These are phyloP conservation scores for Cyclotella kingstonii DNA, from an alignment of 108 stramenopile species.

Conservation along the genomic window DNA sequence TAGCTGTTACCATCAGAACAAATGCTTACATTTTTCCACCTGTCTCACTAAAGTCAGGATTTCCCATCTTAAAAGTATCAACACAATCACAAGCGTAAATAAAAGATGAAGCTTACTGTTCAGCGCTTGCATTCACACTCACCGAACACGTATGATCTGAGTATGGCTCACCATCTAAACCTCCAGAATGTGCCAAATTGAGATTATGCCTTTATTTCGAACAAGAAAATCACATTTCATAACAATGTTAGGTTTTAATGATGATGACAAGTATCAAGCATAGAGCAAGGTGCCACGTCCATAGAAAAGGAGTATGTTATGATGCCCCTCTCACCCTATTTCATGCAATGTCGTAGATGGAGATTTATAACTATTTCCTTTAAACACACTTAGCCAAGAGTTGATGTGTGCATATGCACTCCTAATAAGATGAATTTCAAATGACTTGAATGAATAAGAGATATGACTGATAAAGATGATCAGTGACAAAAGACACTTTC, in stretches of 20 bases:
- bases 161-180: slow-evolving; percentile 27
- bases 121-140: neutral
- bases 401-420: slow-evolving; percentile 33
- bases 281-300: neutral
- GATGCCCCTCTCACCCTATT: slow-evolving; percentile 16
- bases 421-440: neutral
- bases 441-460: neutral
- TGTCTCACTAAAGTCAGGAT: slow-evolving; percentile 20
- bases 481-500: too few species aligned
- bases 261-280: neutral
- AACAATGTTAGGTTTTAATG: neutral
- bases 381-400: slow-evolving; percentile 29
- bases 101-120: neutral
- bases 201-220: slow-evolving; percentile 8
- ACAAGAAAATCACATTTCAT: neutral
- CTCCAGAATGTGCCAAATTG: slow-evolving; percentile 30
- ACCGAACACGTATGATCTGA: slow-evolving; percentile 31
- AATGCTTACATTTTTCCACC: slow-evolving; percentile 18
- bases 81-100: neutral
- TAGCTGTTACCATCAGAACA: neutral
- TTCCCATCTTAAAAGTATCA: slow-evolving; percentile 29
- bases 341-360: slow-evolving; percentile 35
- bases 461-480: too few species aligned
- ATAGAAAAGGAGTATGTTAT: neutral
- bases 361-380: slow-evolving; percentile 23